Evolutionary conservation across 306 rosid genomes (phyloP), one percentile per base, ranked within the genome.

Genomic region (Cotoneaster glaucophyllus): DNA sequence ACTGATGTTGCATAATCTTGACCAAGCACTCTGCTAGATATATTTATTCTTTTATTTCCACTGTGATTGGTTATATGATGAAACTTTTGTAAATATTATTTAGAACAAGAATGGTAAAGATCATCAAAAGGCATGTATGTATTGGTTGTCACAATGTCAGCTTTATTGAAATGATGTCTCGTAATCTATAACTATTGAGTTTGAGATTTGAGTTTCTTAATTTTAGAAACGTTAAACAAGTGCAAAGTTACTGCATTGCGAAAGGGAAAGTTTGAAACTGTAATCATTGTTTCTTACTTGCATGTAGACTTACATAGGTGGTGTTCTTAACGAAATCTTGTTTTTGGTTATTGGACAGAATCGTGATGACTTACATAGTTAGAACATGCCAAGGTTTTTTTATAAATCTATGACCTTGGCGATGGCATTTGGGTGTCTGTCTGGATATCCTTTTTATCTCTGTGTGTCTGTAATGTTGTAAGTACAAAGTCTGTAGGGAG

Each of bases 331-430:
- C 73, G 15, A 32, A 15, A 64, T 69, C 78, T 67, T 74, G 61
- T 39, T 34, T 63, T 28, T 84, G 74, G 77, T 32, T 32, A 32
- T 32, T 32, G 34, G 34, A 70, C 97, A 94, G 98, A 87, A 86
- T 59, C 97, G 97, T 54, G 98, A 95, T 87, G 98, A 97, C 81
- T 95, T 95, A 97, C 92, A 85, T 97, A 95, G 69, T 78, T 95
- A 77, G 98, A 95, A 86, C 98, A 95, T 80, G 98, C 98, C 25
- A 89, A 89, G 98, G 98, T 94, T 85, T 64, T 67, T 66, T 41
- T 12, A 78, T 32, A 32, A 77, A 58, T 76, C 43, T 14, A 28
- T 75, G 41, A 74, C 45, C 39, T n/a, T 64, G 45, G 29, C 3
- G 44, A 56, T 77, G 32, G 32, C 28, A 37, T 59, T 14, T 78